Conservation (phyloP, 768 basidiomycete species). For the Rhodosporidiobolus odoratus region DNA sequence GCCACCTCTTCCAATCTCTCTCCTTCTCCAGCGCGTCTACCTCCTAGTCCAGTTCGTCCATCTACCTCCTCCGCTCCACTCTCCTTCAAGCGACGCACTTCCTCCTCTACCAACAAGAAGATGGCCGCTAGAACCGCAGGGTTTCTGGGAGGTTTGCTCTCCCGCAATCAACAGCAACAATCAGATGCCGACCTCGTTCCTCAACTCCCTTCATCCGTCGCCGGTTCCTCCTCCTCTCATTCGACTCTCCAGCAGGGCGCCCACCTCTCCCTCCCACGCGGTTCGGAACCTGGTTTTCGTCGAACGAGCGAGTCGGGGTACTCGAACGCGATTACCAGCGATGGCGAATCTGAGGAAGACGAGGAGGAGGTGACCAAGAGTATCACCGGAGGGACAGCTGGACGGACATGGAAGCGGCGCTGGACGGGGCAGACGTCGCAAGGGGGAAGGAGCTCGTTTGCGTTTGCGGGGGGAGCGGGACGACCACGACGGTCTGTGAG, state of each 20-base stretch:
- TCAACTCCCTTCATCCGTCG: not conserved
- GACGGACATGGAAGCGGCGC: constrained; percentile 5
- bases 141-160: constrained; percentile 14
- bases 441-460: not conserved
- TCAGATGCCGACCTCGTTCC: not conserved
- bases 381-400: not conserved
- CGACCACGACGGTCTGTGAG: not conserved
- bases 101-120: not conserved
- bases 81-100: constrained; percentile 27
- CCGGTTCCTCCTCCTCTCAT: not conserved
- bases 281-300: not conserved
- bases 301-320: not conserved
- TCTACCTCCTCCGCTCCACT: constrained; percentile 1
- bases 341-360: constrained; percentile 7
- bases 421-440: not conserved
- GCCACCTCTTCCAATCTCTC: not conserved
- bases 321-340: constrained; percentile 15
- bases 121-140: not conserved
- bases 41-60: not conserved
- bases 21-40: not conserved
- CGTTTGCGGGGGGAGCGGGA: not conserved
- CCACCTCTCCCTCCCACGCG: not conserved
- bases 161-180: not conserved
- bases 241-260: not conserved
- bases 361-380: not conserved